phyloP scores from a whole-genome alignment of 2,329 filamentous ascomycete genomes.

The Helotiales sp. region DNA sequence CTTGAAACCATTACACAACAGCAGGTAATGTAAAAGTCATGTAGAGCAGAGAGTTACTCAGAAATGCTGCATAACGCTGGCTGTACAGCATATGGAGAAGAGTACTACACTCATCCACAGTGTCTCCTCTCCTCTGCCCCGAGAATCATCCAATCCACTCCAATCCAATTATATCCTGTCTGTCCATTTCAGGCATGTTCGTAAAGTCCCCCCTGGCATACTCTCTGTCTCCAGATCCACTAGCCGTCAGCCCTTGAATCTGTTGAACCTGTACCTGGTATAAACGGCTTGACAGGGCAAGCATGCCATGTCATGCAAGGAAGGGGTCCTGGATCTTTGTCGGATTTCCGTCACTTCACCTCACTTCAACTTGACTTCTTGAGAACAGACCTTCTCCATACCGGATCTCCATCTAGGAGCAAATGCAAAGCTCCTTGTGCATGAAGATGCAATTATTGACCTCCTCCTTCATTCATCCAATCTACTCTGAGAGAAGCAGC shows the following conservation, averaged over 20 bases:
- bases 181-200: not conserved
- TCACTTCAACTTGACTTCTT: conserved; percentile 4
- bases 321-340: conserved; percentile 1
- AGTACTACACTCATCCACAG: not conserved
- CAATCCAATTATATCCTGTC: not conserved
- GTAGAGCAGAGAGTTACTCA: not conserved
- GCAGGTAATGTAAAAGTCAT: not conserved
- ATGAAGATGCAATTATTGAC: conserved; percentile 24
- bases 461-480: conserved; percentile 5
- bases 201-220: not conserved
- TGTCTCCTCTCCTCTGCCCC: no score
- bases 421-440: conserved; percentile 15
- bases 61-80: not conserved
- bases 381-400: conserved; percentile 13
- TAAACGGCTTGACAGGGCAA: conserved; percentile 21
- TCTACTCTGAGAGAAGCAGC: conserved; percentile 7
- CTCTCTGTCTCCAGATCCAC: conserved; percentile 1
- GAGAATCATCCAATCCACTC: not conserved
- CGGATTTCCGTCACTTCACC: not conserved
- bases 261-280: not conserved
- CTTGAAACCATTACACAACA: conserved; percentile 16
- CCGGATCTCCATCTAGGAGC: conserved; percentile 9
- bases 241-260: conserved; percentile 6
- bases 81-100: not conserved
- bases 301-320: conserved; percentile 10